Evolutionary conservation across 345 rosid genomes (phyloP).

Genomic region (Ceriops decandra): DNA sequence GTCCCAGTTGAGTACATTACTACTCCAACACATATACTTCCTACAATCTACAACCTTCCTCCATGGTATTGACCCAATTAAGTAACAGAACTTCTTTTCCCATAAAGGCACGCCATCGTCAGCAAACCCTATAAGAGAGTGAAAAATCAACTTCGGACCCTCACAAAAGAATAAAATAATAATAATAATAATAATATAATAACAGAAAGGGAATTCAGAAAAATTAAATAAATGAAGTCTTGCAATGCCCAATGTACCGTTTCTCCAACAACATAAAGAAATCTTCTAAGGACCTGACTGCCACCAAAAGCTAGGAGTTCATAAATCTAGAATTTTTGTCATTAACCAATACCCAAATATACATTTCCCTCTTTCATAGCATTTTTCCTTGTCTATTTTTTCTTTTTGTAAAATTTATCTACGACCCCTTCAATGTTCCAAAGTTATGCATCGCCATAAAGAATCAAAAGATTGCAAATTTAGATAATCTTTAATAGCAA

Average conservation of each 20-base stretch:
- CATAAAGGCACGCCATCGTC: conserved; percentile 59
- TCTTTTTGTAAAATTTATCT: too few species aligned
- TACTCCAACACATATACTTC: conserved; percentile 40
- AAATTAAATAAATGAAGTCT: neutral
- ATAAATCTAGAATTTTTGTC: neutral
- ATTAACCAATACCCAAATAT: neutral
- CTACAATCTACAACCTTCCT: conserved; percentile 49
- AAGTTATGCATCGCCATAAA: neutral
- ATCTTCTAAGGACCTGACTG: too few species aligned
- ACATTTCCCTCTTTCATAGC: too few species aligned
- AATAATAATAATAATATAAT: too few species aligned
- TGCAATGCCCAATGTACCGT: neutral
- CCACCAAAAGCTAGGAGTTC: neutral
- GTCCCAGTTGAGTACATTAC: conserved; percentile 58
- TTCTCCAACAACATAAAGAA: neutral
- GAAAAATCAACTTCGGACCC: neutral
- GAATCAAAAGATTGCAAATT: neutral
- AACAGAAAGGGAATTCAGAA: neutral
- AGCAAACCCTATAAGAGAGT: conserved; percentile 21
- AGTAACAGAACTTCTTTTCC: conserved; percentile 73
- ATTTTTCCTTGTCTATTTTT: too few species aligned
- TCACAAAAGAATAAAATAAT: neutral
- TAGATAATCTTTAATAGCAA: too few species aligned
- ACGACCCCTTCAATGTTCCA: too few species aligned
- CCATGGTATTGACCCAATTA: conserved; percentile 72